Evolutionary conservation across 2,329 filamentous ascomycete genomes (phyloP), one percentile per base, ranked within the genome.

Genomic region (Penicillium sp.): DNA sequence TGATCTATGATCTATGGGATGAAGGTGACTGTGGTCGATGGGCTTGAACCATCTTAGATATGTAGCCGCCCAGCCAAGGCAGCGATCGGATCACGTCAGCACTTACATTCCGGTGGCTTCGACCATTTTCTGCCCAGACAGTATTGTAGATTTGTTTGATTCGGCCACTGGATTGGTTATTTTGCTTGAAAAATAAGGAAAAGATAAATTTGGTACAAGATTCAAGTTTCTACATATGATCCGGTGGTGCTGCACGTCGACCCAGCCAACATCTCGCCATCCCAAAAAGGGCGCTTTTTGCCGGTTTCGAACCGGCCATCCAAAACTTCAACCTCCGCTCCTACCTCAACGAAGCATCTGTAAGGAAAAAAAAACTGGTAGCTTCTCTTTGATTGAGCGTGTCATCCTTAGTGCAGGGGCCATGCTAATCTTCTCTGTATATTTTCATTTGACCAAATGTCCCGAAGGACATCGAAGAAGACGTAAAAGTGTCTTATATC

Each of bases 391-490:
- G 85, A 85, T 86, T 85, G 81, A 88, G 86, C 87, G 87, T 92
- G 89, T 92, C 90, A 93, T 92, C 90, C 90, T 93, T 93, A 92
- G 90, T 86, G 83, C 83, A 86, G 83, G 83, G 87, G 87, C 87
- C 87, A 89, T 89, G 87, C 87, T 89, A 89, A 87, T 87, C 83
- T 87, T 87, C 84, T 87, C 83, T 87, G 81, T 84, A 83, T 83
- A 79, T 80, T 83, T 83, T 81, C 80, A 84, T 80, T 81, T 83
- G 81, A 83, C 81, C 79, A 83, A 80, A 81, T 82, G 75, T 48
- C 71, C 74, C 74, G 69, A 74, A 76, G 71, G 74, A 70, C 67
- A 40, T 42, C 1, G 43, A 43, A 0, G 13, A 5, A 1, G 1
- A 1, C 7, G 23, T 61, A 51, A 45, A 47, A 58, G 40, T 64